phyloP scores from a whole-genome alignment of 257 asterid genomes.

The Fraxinus anomala region DNA sequence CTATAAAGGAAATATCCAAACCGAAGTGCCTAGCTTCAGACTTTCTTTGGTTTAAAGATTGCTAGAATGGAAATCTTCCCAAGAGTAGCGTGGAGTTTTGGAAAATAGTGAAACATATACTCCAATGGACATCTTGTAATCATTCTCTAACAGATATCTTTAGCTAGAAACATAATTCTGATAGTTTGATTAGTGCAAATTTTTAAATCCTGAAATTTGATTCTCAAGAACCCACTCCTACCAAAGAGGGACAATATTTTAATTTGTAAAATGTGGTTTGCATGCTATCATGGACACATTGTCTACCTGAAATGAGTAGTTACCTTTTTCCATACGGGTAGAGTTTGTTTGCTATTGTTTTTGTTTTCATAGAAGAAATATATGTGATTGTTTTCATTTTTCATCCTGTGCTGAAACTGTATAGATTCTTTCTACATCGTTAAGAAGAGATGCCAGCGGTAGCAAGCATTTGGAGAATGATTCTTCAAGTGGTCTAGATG shows the following conservation, averaged over 20 bases:
- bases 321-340: conserved; percentile 9
- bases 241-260: background rate
- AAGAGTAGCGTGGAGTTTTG: background rate
- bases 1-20: background rate
- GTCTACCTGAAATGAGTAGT: background rate
- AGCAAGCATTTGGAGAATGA: conserved; percentile 48
- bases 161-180: background rate
- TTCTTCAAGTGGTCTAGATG: conserved; percentile 63
- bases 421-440: conserved; percentile 79
- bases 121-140: background rate
- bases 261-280: background rate
- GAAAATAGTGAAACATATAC: background rate
- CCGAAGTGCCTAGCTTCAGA: background rate
- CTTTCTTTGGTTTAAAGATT: background rate
- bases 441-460: conserved; percentile 54
- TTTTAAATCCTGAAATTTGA: background rate
- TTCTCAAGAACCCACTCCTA: background rate
- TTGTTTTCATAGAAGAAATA: conserved; percentile 9
- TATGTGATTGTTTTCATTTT: conserved; percentile 4
- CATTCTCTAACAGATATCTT: background rate
- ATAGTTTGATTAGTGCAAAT: background rate
- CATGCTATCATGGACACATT: background rate
- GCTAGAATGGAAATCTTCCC: background rate
- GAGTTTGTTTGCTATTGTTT: conserved; percentile 11
- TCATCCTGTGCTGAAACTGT: conserved; percentile 21